A percentile compares a stretch with the other conserved stretches of the same genome.
These are phyloP conservation scores for Extremus antarcticus DNA, from an alignment of 495 filamentous ascomycete genomes.

Conservation along the genomic window DNA sequence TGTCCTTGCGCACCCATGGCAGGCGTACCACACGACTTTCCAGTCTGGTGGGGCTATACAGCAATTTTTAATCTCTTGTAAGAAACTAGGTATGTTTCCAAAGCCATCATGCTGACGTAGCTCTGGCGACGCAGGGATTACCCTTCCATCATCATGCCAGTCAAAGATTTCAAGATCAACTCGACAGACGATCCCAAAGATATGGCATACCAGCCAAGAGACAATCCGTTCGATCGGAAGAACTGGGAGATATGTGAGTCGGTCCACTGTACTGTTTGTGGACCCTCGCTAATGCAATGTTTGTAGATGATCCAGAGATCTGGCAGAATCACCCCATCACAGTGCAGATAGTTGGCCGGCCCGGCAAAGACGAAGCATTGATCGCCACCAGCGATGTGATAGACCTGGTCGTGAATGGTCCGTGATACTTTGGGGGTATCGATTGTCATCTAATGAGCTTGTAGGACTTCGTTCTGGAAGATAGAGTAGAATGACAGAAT, in stretches of 20 bases:
- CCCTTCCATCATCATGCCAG: conserved; percentile 11
- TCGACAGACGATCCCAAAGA: conserved; percentile 1
- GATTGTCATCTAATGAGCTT: too few species aligned
- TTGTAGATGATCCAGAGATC: conserved; percentile 3
- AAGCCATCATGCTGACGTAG: too few species aligned
- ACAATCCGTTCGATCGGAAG: conserved; percentile 4
- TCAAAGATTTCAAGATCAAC: conserved; percentile 6
- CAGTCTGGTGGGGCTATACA: conserved; percentile 12
- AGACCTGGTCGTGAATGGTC: conserved; percentile 6
- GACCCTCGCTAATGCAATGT: not conserved
- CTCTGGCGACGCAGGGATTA: conserved; percentile 13
- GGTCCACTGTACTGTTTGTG: not conserved
- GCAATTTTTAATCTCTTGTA: not conserved
- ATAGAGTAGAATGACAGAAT: too few species aligned
- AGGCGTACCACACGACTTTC: conserved; percentile 4
- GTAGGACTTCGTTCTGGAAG: too few species aligned
- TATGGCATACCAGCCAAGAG: not conserved
- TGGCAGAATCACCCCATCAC: conserved; percentile 7
- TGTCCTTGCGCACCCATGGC: conserved; percentile 7
- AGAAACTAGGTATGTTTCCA: not conserved
- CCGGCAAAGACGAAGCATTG: conserved; percentile 3
- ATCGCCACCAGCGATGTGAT: conserved; percentile 4
- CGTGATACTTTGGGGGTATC: not conserved
- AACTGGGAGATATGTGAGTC: conserved; percentile 13
- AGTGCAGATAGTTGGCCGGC: conserved; percentile 8